Percentiles rank a stretch among this genome's conserved stretches.
Evolutionary conservation across 2,329 filamentous ascomycete genomes (phyloP).

Genomic region (Gnomoniopsis sp.): DNA sequence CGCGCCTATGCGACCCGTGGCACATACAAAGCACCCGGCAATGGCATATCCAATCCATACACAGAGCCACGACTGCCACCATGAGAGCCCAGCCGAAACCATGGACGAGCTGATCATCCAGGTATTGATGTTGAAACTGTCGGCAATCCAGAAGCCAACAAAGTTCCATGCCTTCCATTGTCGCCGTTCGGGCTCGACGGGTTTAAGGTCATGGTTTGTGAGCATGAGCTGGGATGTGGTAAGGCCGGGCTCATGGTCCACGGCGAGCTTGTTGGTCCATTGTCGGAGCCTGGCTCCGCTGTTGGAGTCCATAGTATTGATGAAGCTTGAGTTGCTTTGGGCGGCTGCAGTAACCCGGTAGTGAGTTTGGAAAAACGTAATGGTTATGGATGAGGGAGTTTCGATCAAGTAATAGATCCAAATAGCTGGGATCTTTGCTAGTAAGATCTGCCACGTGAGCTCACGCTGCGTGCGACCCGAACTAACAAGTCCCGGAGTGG

Average conservation of each 20-base stretch:
- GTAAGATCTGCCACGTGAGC: neutral
- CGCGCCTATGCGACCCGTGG: constrained; percentile 80
- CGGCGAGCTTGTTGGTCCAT: constrained; percentile 61
- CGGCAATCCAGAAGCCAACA: constrained; percentile 82
- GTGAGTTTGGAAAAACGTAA: neutral
- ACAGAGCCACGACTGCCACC: constrained; percentile 91
- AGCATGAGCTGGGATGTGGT: constrained; percentile 80
- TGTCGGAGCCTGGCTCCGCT: constrained; percentile 35
- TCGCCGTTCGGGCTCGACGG: constrained; percentile 74
- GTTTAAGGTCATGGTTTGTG: constrained; percentile 77
- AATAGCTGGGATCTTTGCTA: neutral
- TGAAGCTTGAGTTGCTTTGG: constrained; percentile 7
- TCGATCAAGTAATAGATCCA: neutral
- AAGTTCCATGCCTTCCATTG: constrained; percentile 89
- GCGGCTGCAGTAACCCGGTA: neutral
- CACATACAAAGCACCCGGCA: constrained; percentile 69
- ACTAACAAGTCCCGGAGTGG: neutral
- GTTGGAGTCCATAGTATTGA: constrained; percentile 27
- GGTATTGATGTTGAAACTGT: constrained; percentile 85
- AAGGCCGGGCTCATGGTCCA: constrained; percentile 73
- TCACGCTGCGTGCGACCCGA: neutral
- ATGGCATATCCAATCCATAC: constrained; percentile 85
- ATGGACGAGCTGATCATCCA: constrained; percentile 91
- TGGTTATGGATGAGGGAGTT: neutral
- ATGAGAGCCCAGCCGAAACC: constrained; percentile 73